These are phyloP conservation scores for Excoecaria agallocha DNA, from an alignment of 345 rosid species.

Conservation along the genomic window DNA sequence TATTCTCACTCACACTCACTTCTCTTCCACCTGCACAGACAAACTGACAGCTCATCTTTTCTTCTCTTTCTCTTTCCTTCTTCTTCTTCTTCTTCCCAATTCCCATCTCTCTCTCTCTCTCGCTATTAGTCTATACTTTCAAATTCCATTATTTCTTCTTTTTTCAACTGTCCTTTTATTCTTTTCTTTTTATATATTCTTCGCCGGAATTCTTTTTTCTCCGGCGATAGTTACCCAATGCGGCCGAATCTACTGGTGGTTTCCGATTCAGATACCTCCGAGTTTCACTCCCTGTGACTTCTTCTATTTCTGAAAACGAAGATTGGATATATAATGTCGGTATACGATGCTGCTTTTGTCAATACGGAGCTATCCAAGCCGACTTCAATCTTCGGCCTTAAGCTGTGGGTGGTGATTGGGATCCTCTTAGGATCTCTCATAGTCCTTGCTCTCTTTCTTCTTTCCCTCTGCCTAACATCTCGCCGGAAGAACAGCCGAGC, in stretches of 20 bases:
- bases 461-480: slow-evolving; percentile 82
- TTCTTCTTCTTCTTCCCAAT: too few species aligned
- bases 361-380: slow-evolving; percentile 78
- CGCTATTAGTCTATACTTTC: not conserved
- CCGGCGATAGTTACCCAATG: slow-evolving; percentile 15
- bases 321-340: slow-evolving; percentile 34
- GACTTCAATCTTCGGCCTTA: slow-evolving; percentile 85
- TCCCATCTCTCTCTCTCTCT: not conserved
- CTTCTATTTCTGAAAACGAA: not conserved
- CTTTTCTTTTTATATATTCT: not conserved
- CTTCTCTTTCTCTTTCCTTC: not conserved
- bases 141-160: slow-evolving; percentile 7
- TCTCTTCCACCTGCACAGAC: slow-evolving; percentile 12
- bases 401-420: slow-evolving; percentile 88
- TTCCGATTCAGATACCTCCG: not conserved
- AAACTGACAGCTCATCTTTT: slow-evolving; percentile 22
- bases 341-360: slow-evolving; percentile 62
- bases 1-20: not conserved
- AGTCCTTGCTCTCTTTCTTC: slow-evolving; percentile 74
- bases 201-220: slow-evolving; percentile 3
- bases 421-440: slow-evolving; percentile 78
- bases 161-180: not conserved
- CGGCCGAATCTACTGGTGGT: not conserved
- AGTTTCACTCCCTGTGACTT: not conserved
- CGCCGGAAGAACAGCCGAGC: slow-evolving; percentile 55